phyloP scores from a whole-genome alignment of 352 stramenopile genomes.

The Pythium rhizo-oryzae region DNA sequence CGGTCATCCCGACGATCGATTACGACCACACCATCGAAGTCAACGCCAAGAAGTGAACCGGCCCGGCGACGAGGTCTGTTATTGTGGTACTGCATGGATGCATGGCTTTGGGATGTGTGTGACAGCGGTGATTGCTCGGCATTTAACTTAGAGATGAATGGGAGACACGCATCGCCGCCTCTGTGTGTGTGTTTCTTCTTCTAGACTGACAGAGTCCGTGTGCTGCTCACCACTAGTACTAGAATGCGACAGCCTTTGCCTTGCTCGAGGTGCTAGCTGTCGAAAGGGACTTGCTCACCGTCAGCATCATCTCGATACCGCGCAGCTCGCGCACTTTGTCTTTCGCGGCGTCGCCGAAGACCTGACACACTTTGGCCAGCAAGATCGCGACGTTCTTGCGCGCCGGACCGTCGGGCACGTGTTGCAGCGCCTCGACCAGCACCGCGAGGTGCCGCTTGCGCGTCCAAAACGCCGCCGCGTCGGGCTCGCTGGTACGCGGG shows the following conservation, averaged over 20 bases:
- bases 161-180: not conserved
- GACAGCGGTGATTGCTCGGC: not conserved
- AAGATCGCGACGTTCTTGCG: slow-evolving; percentile 82
- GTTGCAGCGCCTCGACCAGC: slow-evolving; percentile 49
- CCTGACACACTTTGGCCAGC: slow-evolving; percentile 68
- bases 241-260: slow-evolving; percentile 16
- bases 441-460: slow-evolving; percentile 33
- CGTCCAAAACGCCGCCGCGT: slow-evolving; percentile 30
- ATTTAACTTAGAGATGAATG: slow-evolving; percentile 3
- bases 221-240: slow-evolving; percentile 8
- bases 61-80: not conserved
- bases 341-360: slow-evolving; percentile 46
- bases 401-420: slow-evolving; percentile 51
- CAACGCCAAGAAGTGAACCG: slow-evolving; percentile 46
- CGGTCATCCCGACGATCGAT: slow-evolving; percentile 98
- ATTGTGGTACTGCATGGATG: not conserved
- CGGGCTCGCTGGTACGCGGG: slow-evolving; percentile 12
- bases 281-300: slow-evolving; percentile 57
- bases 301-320: slow-evolving; percentile 83
- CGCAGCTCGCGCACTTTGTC: slow-evolving; percentile 54
- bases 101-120: not conserved
- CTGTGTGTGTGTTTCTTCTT: too few species aligned
- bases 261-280: not conserved
- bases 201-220: not conserved
- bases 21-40: slow-evolving; percentile 99